Evolutionary conservation across 805 yeast species (phyloP).

Genomic region (Candida verbasci): DNA sequence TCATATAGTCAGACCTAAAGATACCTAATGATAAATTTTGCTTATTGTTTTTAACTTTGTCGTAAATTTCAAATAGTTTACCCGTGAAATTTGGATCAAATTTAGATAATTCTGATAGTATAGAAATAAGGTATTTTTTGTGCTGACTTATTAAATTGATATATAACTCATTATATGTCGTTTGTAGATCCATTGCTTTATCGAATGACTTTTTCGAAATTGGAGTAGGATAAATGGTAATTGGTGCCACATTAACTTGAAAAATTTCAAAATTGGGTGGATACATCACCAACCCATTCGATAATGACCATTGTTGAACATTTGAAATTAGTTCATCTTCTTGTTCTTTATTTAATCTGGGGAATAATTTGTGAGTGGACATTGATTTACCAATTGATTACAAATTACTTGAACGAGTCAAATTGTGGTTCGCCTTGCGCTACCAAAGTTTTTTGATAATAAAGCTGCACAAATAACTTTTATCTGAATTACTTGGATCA

Average conservation of each 20-base stretch:
- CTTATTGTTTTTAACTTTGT: conserved; percentile 29
- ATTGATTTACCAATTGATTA: no score
- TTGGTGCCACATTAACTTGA: conserved; percentile 68
- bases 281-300: conserved; percentile 80
- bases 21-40: conserved; percentile 77
- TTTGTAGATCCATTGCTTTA: conserved; percentile 63
- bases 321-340: conserved; percentile 36
- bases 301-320: conserved; percentile 69
- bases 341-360: conserved; percentile 23
- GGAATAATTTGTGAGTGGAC: conserved; percentile 23
- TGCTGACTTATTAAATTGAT: conserved; percentile 55
- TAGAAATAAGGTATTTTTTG: conserved; percentile 57
- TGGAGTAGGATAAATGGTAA: conserved; percentile 88
- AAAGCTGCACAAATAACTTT: neutral
- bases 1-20: conserved; percentile 87
- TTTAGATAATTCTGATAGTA: conserved; percentile 49
- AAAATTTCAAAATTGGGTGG: conserved; percentile 50
- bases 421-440: neutral
- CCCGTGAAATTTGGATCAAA: conserved; percentile 81
- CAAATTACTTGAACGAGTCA: neutral
- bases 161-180: conserved; percentile 68
- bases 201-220: conserved; percentile 66
- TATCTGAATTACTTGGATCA: no score
- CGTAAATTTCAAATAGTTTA: conserved; percentile 59
- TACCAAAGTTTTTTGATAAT: neutral